Evolutionary conservation across 371 early-diverging fungal species (phyloP).

Genomic region (Coelomomyces lativittatus): DNA sequence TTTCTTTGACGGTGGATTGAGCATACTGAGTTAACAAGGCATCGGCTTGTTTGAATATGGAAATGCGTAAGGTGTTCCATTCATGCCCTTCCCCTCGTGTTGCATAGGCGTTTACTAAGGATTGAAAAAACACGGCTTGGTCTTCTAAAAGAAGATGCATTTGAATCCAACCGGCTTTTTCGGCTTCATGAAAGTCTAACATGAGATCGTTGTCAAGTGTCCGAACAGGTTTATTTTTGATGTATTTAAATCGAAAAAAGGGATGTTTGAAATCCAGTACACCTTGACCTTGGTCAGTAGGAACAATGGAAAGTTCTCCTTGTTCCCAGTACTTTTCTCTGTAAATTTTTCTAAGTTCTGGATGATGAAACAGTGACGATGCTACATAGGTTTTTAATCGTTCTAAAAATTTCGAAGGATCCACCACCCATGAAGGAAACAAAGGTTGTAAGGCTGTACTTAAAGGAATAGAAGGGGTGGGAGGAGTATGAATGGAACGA

Average conservation of each 20-base stretch:
- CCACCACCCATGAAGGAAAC: background rate
- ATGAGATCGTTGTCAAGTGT: slow-evolving; percentile 56
- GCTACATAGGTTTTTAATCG: slow-evolving; percentile 3
- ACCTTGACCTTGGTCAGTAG: slow-evolving; percentile 59
- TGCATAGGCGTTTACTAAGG: slow-evolving; percentile 5
- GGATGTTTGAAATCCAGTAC: slow-evolving; percentile 65
- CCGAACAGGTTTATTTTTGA: slow-evolving; percentile 53
- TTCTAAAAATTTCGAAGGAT: background rate
- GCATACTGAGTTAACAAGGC: slow-evolving; percentile 3
- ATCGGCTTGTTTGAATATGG: slow-evolving; percentile 3
- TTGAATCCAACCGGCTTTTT: slow-evolving; percentile 50
- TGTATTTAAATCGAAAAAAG: slow-evolving; percentile 66
- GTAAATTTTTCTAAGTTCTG: slow-evolving; percentile 59
- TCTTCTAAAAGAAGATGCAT: slow-evolving; percentile 44
- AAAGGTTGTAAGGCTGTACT: too few species aligned
- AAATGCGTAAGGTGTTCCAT: slow-evolving; percentile 5
- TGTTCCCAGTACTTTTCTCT: slow-evolving; percentile 50
- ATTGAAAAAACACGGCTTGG: slow-evolving; percentile 30
- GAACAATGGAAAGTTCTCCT: slow-evolving; percentile 39
- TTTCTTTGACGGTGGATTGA: background rate
- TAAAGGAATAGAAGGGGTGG: background rate
- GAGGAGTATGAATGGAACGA: background rate
- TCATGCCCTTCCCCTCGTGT: slow-evolving; percentile 4
- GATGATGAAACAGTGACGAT: slow-evolving; percentile 22
- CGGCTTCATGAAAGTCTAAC: slow-evolving; percentile 56